phyloP scores from a whole-genome alignment of 768 basidiomycete genomes.

The Phlegmacium glaucopus region DNA sequence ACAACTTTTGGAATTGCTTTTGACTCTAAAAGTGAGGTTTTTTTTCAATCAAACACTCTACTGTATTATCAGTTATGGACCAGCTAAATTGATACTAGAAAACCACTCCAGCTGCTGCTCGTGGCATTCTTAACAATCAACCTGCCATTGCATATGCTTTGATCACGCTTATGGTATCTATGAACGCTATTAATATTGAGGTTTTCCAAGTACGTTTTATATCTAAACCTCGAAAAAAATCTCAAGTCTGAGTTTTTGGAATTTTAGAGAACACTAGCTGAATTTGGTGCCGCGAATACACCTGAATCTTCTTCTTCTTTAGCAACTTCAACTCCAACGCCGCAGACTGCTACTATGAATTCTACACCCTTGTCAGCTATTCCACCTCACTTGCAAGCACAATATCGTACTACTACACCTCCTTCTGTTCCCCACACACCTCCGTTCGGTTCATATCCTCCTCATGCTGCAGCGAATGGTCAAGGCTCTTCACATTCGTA shows the following conservation, averaged over 20 bases:
- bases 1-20: slow-evolving; percentile 68
- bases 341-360: slow-evolving; percentile 22
- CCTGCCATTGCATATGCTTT: slow-evolving; percentile 77
- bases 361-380: slow-evolving; percentile 40
- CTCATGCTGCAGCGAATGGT: neutral
- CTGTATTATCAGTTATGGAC: neutral
- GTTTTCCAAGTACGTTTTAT: slow-evolving; percentile 60
- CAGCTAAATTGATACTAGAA: slow-evolving; percentile 41
- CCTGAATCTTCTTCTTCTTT: slow-evolving; percentile 16
- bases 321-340: slow-evolving; percentile 16
- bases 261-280: slow-evolving; percentile 61
- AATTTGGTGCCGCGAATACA: slow-evolving; percentile 35
- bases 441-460: neutral
- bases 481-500: slow-evolving; percentile 7
- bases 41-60: neutral
- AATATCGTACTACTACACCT: slow-evolving; percentile 33
- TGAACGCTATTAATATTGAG: slow-evolving; percentile 71
- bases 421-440: slow-evolving; percentile 19
- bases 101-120: slow-evolving; percentile 69
- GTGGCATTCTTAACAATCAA: slow-evolving; percentile 64
- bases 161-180: slow-evolving; percentile 73
- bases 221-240: neutral
- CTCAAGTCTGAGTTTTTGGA: slow-evolving; percentile 29
- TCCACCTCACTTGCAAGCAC: slow-evolving; percentile 42
- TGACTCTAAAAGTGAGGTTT: slow-evolving; percentile 61